Conservation (phyloP, 2,329 filamentous ascomycete genomes). For the Didymellaceae sp. region DNA sequence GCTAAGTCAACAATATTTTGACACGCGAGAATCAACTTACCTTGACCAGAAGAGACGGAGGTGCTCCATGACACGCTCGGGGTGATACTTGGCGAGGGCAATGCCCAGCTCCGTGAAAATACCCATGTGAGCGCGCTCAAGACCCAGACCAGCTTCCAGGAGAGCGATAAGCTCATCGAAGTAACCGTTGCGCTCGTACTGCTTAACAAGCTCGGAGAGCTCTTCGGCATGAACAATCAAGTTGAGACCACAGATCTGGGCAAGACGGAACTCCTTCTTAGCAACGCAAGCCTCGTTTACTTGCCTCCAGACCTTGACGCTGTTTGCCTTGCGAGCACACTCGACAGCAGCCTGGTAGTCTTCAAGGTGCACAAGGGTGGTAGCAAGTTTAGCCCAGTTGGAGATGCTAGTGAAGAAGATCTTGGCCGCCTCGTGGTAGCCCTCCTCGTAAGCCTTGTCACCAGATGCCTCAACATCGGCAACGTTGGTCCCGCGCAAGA, state of each 20-base stretch:
- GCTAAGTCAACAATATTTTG: too few relatives aligned
- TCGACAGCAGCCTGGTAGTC: conserved; percentile 98
- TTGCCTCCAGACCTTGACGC: conserved; percentile 98
- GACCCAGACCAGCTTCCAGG: conserved; percentile 90
- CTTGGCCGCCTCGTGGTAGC: conserved; percentile 93
- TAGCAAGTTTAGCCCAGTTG: conserved; percentile 99
- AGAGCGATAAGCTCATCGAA: conserved; percentile 97
- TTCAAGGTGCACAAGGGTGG: conserved; percentile 93
- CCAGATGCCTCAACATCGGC: conserved; percentile 95
- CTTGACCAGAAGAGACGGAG: conserved; percentile 94
- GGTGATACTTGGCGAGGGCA: conserved; percentile 91
- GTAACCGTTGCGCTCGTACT: conserved; percentile 96
- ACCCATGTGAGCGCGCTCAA: conserved; percentile 90
- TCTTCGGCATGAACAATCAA: conserved; percentile 98
- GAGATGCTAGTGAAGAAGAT: conserved; percentile 99
- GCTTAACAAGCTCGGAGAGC: conserved; percentile 87
- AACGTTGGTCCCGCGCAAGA: conserved; percentile 90
- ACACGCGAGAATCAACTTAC: neutral
- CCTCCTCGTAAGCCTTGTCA: conserved; percentile 96
- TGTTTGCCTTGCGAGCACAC: conserved; percentile 97
- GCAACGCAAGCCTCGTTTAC: conserved; percentile 94
- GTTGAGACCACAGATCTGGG: conserved; percentile 98
- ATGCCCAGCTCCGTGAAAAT: conserved; percentile 96
- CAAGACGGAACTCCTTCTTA: conserved; percentile 98
- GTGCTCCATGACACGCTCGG: conserved; percentile 97